Conservation (phyloP, 768 basidiomycete genomes). For the Trametes coccinea region DNA sequence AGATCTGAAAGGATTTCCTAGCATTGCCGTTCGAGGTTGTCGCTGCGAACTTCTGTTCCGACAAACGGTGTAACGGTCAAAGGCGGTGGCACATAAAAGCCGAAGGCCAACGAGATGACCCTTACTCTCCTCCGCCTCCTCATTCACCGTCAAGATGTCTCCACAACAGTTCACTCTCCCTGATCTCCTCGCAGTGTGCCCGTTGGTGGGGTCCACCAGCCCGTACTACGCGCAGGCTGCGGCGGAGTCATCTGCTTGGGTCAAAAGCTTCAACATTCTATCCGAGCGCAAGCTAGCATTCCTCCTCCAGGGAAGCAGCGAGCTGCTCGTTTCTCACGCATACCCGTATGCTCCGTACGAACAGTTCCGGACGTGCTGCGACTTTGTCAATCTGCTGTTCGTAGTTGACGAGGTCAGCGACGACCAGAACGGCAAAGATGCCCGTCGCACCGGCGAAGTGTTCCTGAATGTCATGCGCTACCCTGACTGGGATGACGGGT, state of each 20-base stretch:
- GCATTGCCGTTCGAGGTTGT: background rate
- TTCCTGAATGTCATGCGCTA: constrained; percentile 59
- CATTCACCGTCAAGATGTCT: constrained; percentile 13
- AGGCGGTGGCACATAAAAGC: constrained; percentile 7
- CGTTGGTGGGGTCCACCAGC: constrained; percentile 52
- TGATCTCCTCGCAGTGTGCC: constrained; percentile 52
- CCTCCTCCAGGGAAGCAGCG: constrained; percentile 63
- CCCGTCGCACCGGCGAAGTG: constrained; percentile 53
- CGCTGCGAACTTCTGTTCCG: no score
- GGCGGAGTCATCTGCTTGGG: constrained; percentile 63
- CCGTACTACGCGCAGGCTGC: constrained; percentile 59
- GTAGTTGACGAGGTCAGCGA: constrained; percentile 72
- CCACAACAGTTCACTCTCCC: constrained; percentile 51
- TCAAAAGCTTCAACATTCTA: constrained; percentile 62
- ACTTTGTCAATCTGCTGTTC: constrained; percentile 55
- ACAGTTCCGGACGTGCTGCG: constrained; percentile 61
- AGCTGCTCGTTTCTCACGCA: constrained; percentile 62
- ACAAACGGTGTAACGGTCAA: background rate
- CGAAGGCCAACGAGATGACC: background rate
- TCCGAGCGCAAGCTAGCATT: constrained; percentile 61
- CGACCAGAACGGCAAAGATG: constrained; percentile 62
- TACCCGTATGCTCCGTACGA: constrained; percentile 63
- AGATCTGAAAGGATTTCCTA: background rate
- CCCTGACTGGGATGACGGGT: constrained; percentile 56
- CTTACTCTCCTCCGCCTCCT: background rate